A percentile compares a stretch with the other conserved stretches of the same genome.
Conservation (phyloP, 2,329 filamentous ascomycete species). For the Fusarium papillatum region DNA sequence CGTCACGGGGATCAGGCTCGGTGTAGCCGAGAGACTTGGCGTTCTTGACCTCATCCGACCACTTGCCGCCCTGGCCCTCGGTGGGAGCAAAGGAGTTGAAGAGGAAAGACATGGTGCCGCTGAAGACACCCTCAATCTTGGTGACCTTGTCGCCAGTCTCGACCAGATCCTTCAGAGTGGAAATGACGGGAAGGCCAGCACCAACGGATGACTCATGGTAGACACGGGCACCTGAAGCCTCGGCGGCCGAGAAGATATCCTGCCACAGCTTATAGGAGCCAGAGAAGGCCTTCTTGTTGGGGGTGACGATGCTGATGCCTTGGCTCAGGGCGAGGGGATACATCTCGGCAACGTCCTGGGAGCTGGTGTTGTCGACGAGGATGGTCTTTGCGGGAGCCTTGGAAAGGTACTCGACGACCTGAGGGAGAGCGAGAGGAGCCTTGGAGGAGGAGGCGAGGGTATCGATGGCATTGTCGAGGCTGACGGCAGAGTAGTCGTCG, state of each 20-base stretch:
- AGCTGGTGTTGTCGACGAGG: conserved; percentile 96
- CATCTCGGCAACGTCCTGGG: conserved; percentile 83
- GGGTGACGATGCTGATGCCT: conserved; percentile 93
- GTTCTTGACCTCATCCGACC: conserved; percentile 92
- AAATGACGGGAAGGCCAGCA: conserved; percentile 93
- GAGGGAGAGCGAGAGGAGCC: conserved; percentile 74
- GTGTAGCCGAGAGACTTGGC: conserved; percentile 95
- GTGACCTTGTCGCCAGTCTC: conserved; percentile 93
- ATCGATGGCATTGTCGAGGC: conserved; percentile 71
- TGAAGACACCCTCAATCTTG: conserved; percentile 97
- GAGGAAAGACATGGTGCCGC: conserved; percentile 96
- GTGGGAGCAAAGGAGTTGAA: conserved; percentile 97
- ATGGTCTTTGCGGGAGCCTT: conserved; percentile 84
- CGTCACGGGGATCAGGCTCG: conserved; percentile 88
- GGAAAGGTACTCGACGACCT: conserved; percentile 84
- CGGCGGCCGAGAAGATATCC: conserved; percentile 84
- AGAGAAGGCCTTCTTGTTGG: conserved; percentile 99
- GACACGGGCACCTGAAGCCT: conserved; percentile 80
- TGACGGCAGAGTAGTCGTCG: conserved; percentile 77
- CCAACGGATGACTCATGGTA: conserved; percentile 98
- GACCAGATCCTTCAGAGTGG: conserved; percentile 93
- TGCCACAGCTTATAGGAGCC: conserved; percentile 86
- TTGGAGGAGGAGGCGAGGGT: conserved; percentile 75
- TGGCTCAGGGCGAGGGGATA: conserved; percentile 87
- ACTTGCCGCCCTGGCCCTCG: conserved; percentile 80